Percentiles rank a stretch among this genome's conserved stretches.
These are phyloP conservation scores for Calocybe gambosa DNA, from an alignment of 1,284 basidiomycete species.

Conservation along the genomic window DNA sequence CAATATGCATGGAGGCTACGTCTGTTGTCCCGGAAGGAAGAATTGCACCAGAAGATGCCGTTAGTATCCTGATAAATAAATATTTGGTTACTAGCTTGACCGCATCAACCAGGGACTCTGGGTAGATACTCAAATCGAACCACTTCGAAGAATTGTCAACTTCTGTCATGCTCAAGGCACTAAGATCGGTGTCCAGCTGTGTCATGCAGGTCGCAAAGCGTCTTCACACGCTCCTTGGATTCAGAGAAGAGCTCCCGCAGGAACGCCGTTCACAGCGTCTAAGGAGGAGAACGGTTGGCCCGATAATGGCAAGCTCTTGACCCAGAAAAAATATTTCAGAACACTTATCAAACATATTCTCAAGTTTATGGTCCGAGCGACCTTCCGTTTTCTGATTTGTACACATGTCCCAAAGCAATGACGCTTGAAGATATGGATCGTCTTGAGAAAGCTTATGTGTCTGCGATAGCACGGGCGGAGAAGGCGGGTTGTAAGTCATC, in stretches of 20 bases:
- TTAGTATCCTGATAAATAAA: constrained; percentile 18
- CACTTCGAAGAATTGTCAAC: constrained; percentile 59
- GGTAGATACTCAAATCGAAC: constrained; percentile 62
- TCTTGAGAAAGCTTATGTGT: constrained; percentile 62
- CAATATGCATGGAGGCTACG: constrained; percentile 65
- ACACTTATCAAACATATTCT: constrained; percentile 3
- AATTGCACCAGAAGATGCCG: constrained; percentile 61
- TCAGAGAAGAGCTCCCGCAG: constrained; percentile 24
- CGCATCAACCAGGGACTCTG: constrained; percentile 50
- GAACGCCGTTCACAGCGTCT: constrained; percentile 26
- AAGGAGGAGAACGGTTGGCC: constrained; percentile 58
- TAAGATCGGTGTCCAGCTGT: constrained; percentile 70
- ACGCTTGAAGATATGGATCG: constrained; percentile 47
- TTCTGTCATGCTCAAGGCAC: constrained; percentile 60
- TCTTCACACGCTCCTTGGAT: constrained; percentile 61
- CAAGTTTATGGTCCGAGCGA: constrained; percentile 34
- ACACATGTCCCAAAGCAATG: constrained; percentile 50
- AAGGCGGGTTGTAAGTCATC: constrained; percentile 56
- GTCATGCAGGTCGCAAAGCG: constrained; percentile 75
- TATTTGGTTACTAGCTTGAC: not conserved
- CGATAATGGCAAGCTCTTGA: constrained; percentile 31
- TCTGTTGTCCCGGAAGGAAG: constrained; percentile 74
- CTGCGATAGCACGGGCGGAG: constrained; percentile 57
- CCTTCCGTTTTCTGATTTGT: constrained; percentile 41
- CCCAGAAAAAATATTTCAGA: constrained; percentile 1